Percentiles rank a stretch among this genome's conserved stretches.
Conservation (phyloP, 2,329 filamentous ascomycete genomes). For the Aspergillus costaricaensis region DNA sequence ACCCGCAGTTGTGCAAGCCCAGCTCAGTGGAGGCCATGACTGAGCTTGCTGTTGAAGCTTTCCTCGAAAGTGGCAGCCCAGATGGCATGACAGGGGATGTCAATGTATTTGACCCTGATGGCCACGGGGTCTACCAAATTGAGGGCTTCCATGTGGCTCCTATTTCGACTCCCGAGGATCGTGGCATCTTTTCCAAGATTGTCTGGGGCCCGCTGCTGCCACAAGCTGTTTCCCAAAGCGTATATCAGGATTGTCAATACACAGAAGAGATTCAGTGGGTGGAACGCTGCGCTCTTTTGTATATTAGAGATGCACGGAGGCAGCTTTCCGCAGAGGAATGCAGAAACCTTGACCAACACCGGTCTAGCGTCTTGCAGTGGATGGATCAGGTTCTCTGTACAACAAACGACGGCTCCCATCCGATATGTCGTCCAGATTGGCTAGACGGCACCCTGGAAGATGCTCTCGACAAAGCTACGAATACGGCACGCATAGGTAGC, state of each 20-base stretch:
- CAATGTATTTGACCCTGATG: neutral
- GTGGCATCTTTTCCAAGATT: conserved; percentile 3
- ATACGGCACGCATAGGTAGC: neutral
- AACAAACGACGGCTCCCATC: neutral
- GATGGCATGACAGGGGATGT: neutral
- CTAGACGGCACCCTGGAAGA: neutral
- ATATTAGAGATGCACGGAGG: neutral
- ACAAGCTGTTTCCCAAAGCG: neutral
- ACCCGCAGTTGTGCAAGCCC: neutral
- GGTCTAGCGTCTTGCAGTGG: neutral
- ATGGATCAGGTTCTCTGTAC: neutral
- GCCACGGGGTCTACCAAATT: neutral
- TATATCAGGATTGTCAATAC: neutral
- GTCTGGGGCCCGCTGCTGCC: conserved; percentile 3
- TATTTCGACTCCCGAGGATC: neutral
- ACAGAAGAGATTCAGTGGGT: neutral
- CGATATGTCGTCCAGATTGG: conserved; percentile 1
- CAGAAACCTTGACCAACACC: neutral
- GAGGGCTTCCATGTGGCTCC: conserved; percentile 7
- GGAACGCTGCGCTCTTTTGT: conserved; percentile 2
- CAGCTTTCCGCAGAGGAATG: neutral
- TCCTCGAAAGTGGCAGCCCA: neutral
- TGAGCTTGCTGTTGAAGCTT: neutral
- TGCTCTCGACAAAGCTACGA: neutral
- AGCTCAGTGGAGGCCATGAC: neutral